phyloP scores from a whole-genome alignment of 768 basidiomycete genomes.

The Suillus ampliporus region DNA sequence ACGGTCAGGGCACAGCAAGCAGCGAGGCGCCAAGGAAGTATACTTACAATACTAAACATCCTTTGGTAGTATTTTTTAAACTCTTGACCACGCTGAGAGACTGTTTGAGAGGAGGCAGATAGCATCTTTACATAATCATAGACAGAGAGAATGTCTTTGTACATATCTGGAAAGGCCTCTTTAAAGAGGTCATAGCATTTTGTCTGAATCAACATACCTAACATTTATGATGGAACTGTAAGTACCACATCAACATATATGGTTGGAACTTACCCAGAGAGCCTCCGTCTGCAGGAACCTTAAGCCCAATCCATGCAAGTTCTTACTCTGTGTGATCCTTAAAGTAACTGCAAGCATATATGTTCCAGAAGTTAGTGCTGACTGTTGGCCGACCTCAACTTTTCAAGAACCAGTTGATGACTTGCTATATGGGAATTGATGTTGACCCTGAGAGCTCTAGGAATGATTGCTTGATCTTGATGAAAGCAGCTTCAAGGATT shows the following conservation, averaged over 20 bases:
- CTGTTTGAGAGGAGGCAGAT: neutral
- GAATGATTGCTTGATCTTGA: neutral
- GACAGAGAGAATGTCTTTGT: neutral
- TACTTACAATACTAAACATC: slow-evolving; percentile 2
- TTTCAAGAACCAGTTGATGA: slow-evolving; percentile 17
- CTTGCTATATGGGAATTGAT: slow-evolving; percentile 10
- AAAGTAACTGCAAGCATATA: slow-evolving; percentile 8
- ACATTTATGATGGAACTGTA: neutral
- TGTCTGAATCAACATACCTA: neutral
- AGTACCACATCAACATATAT: neutral
- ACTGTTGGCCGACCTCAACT: neutral
- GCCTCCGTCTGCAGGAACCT: neutral
- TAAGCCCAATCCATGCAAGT: neutral
- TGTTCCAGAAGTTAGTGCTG: slow-evolving; percentile 12
- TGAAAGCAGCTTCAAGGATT: neutral
- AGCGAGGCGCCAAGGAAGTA: neutral
- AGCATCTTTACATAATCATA: neutral
- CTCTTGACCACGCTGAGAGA: neutral
- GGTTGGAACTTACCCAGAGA: slow-evolving; percentile 1
- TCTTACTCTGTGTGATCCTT: slow-evolving; percentile 15
- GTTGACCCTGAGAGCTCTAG: slow-evolving; percentile 4
- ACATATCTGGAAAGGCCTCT: neutral
- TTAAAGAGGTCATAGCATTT: slow-evolving; percentile 1
- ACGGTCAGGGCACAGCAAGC: neutral
- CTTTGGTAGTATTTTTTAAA: slow-evolving; percentile 1